Conservation (phyloP, 768 basidiomycete genomes). For the Phylloporus arenicola region DNA sequence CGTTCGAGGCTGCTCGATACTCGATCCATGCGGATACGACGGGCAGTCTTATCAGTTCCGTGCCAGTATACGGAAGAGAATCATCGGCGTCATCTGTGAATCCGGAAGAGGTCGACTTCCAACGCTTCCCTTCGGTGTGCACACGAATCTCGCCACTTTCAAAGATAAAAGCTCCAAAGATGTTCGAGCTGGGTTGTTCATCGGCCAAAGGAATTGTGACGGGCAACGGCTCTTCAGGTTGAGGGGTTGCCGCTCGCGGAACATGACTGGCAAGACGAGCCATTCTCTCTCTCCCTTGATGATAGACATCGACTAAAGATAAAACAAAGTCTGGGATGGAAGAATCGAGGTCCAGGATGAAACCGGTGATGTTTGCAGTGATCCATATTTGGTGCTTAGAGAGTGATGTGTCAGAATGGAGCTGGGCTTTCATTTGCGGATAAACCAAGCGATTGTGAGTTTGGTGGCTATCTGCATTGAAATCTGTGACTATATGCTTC, state of each 20-base stretch:
- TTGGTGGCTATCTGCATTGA: constrained; percentile 60
- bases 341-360: constrained; percentile 79
- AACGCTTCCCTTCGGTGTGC: constrained; percentile 46
- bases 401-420: constrained; percentile 50
- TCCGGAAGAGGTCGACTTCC: constrained; percentile 32
- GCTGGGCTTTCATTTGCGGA: constrained; percentile 73
- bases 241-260: constrained; percentile 33
- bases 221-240: constrained; percentile 4
- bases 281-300: constrained; percentile 72
- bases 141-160: constrained; percentile 80
- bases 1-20: constrained; percentile 55
- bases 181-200: constrained; percentile 46
- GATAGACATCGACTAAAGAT: constrained; percentile 82
- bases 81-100: constrained; percentile 47
- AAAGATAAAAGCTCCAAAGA: constrained; percentile 69
- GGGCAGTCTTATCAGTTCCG: constrained; percentile 69
- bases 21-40: constrained; percentile 79
- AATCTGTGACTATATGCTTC: constrained; percentile 65
- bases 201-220: constrained; percentile 4
- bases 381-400: constrained; percentile 54
- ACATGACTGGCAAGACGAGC: constrained; percentile 55
- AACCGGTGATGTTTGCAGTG: constrained; percentile 72
- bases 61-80: constrained; percentile 41
- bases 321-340: constrained; percentile 73
- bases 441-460: constrained; percentile 72